phyloP scores from a whole-genome alignment of 75 land plant species.

The Pseudotsuga menziesii region DNA sequence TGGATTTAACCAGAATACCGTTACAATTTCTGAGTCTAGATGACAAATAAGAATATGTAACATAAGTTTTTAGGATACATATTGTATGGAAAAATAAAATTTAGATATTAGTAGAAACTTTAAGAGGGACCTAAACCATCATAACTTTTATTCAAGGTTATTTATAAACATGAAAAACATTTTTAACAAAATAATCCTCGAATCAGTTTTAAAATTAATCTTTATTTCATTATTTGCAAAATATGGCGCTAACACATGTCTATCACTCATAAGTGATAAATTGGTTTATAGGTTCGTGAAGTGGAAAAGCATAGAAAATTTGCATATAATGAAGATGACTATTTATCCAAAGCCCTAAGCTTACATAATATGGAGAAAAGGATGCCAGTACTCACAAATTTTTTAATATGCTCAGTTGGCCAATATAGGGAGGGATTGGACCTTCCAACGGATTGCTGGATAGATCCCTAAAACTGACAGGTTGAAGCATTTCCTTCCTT shows the following conservation, averaged over 20 bases:
- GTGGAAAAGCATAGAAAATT: neutral
- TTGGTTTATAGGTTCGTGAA: slow-evolving; percentile 77
- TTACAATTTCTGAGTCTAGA: too few species aligned
- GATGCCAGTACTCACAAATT: slow-evolving; percentile 45
- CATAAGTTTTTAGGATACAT: too few species aligned
- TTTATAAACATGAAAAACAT: too few species aligned
- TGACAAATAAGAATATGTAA: too few species aligned
- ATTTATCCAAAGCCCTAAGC: neutral
- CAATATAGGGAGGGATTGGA: slow-evolving; percentile 63
- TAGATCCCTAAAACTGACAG: slow-evolving; percentile 54
- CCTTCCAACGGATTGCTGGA: slow-evolving; percentile 71
- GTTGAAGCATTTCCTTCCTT: neutral
- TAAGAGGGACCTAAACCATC: neutral
- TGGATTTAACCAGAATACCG: too few species aligned
- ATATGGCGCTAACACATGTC: neutral
- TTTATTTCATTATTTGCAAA: too few species aligned
- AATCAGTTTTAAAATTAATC: too few species aligned
- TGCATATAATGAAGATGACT: neutral
- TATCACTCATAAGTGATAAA: slow-evolving; percentile 61
- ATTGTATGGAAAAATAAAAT: too few species aligned
- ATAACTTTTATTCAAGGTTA: too few species aligned
- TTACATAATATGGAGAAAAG: neutral
- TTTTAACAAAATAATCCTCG: too few species aligned
- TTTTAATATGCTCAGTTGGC: slow-evolving; percentile 33
- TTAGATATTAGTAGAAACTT: neutral